Base-by-base conservation (phyloP, 257 asterid species). In the Solanum chiquidenum region DNA sequence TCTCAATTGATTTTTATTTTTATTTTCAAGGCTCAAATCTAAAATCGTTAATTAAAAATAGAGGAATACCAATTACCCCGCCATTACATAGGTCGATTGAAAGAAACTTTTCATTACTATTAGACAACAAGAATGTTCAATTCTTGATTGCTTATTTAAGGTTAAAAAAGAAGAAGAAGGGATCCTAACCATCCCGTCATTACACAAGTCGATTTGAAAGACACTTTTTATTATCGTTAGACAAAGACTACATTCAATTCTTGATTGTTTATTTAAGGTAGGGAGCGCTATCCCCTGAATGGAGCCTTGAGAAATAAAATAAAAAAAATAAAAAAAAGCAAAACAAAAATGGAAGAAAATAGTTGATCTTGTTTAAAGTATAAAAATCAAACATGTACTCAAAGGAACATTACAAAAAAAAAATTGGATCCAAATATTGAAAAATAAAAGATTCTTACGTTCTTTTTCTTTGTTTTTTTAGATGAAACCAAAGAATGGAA, bases 21-120 rank as follows among this genome's bases (percentile, higher is more conserved):
- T 38, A 38, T 52, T 6, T 52, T 16, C 0, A 14, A 52, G 7
- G 0, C 21, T 49, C 1, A 0, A 49, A 49, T 49, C 7, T 49
- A 14, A 49, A 49, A 49, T 14, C 0, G 0, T 5, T 5, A 0
- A 6, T 52, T 52, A 16, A 52, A 40, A 52, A 52, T 16, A 1
- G 1, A 6, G 21, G 9, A 0, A 46, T 12, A 12, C 2, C 6
- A 46, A 49, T 2, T 4, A 11, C 0, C 2, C 49, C 0, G 0
- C 5, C 29, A 21, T 58, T 23, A 8, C 0, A 8, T 23, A 60
- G 25, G 6, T 60, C 0, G 66, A 21, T 8, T 20, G 16, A 23
- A 60, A 4, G 13, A 23, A 0, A 23, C 14, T 23, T 23, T 62
- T 62, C 14, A 4, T 60, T 9, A 62, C 31, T 0, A 9, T 62